phyloP scores from a whole-genome alignment of 176 grass and related monocot genomes.

The Tillandsia leiboldiana region DNA sequence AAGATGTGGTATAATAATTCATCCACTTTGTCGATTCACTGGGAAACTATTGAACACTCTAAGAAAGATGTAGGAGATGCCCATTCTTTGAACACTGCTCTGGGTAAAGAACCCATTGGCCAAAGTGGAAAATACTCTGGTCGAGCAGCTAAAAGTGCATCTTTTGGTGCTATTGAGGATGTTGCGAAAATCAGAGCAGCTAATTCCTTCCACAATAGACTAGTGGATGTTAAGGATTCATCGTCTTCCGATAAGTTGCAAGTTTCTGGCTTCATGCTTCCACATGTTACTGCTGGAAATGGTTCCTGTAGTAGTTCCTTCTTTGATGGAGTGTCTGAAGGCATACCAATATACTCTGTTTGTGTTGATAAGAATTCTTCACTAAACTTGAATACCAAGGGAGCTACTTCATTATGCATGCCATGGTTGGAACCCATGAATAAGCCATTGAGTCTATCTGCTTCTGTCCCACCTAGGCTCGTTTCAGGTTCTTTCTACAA shows the following conservation, averaged over 20 bases:
- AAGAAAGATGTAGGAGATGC: slow-evolving; percentile 20
- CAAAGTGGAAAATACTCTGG: slow-evolving; percentile 31
- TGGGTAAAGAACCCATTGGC: slow-evolving; percentile 38
- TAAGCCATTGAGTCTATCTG: slow-evolving; percentile 37
- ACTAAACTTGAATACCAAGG: slow-evolving; percentile 30
- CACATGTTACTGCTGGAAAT: slow-evolving; percentile 51
- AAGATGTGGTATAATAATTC: slow-evolving; percentile 44
- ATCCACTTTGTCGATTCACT: slow-evolving; percentile 29
- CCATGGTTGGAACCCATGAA: slow-evolving; percentile 57
- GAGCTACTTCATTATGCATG: slow-evolving; percentile 32
- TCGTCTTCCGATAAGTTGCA: slow-evolving; percentile 54
- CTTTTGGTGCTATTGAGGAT: slow-evolving; percentile 28
- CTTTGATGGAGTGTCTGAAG: slow-evolving; percentile 75
- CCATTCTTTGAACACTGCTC: slow-evolving; percentile 33
- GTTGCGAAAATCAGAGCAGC: slow-evolving; percentile 28
- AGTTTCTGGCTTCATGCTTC: slow-evolving; percentile 43
- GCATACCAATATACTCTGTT: slow-evolving; percentile 84
- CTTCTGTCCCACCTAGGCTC: slow-evolving; percentile 36
- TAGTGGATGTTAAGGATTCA: slow-evolving; percentile 44
- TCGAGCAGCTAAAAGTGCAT: slow-evolving; percentile 20
- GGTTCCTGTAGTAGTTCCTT: slow-evolving; percentile 72
- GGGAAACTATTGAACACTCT: slow-evolving; percentile 35
- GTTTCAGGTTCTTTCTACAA: slow-evolving; percentile 41
- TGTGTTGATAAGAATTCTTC: slow-evolving; percentile 52
- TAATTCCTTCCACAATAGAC: slow-evolving; percentile 29